Evolutionary conservation across 176 grass and related monocot genomes (phyloP).

Genomic region (Metroxylon sagu): DNA sequence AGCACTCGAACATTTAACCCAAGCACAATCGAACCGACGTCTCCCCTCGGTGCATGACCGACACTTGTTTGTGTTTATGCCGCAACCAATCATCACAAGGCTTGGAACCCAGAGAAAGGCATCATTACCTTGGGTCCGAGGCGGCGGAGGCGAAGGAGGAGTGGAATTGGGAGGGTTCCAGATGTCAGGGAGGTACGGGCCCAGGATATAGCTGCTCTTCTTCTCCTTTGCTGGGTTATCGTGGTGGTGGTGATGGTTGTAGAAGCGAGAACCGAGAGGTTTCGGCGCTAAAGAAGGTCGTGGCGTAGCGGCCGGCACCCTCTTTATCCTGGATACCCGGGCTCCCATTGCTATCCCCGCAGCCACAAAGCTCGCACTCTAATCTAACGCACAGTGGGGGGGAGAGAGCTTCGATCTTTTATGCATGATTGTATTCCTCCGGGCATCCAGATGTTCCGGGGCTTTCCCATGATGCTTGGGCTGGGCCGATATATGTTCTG

Average conservation of each 20-base stretch:
- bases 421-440: no score
- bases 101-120: no score
- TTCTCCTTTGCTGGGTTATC: slow-evolving; percentile 1
- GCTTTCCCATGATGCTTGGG: no score
- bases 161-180: slow-evolving; percentile 21
- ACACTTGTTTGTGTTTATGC: background rate
- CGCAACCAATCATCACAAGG: slow-evolving; percentile 1
- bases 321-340: background rate
- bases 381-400: no score
- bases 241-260: background rate
- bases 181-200: slow-evolving; percentile 58
- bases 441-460: no score
- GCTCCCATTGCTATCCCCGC: background rate
- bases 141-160: background rate
- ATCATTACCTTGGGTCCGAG: slow-evolving; percentile 11
- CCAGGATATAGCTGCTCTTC: slow-evolving; percentile 45
- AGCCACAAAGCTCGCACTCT: no score
- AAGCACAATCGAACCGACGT: no score
- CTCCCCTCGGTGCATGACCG: no score
- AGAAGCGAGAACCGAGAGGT: background rate
- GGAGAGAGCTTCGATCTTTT: no score
- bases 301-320: background rate
- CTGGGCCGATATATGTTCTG: no score
- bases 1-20: no score
- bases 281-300: background rate